A percentile compares a stretch with the other conserved stretches of the same genome.
Evolutionary conservation across 2,329 filamentous ascomycete species (phyloP).

Genomic region (Fusarium sarcochroum): DNA sequence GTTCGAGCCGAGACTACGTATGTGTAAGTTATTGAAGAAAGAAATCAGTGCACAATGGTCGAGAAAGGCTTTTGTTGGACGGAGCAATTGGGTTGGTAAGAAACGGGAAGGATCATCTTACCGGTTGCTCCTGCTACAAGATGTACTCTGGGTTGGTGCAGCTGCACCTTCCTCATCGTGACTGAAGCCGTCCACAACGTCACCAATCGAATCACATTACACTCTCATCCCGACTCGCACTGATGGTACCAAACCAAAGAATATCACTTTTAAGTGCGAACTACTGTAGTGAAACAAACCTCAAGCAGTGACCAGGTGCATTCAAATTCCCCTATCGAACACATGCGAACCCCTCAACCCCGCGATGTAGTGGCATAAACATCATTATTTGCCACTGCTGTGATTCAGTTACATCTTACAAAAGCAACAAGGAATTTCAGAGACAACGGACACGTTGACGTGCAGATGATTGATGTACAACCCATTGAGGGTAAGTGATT

Average conservation of each 20-base stretch:
- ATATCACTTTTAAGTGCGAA: background rate
- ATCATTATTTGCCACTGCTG: constrained; percentile 9
- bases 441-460: background rate
- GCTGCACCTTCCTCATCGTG: constrained; percentile 10
- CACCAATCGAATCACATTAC: constrained; percentile 6
- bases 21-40: background rate
- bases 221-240: constrained; percentile 6
- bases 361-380: constrained; percentile 17
- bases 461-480: constrained; percentile 17
- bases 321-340: constrained; percentile 1
- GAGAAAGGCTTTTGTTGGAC: background rate
- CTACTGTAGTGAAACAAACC: constrained; percentile 26
- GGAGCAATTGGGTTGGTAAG: background rate
- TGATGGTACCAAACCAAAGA: background rate
- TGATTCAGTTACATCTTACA: constrained; percentile 19
- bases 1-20: background rate
- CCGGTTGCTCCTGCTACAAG: constrained; percentile 1
- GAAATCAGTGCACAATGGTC: background rate
- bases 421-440: constrained; percentile 5
- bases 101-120: constrained; percentile 14
- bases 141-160: background rate
- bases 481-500: constrained; percentile 25
- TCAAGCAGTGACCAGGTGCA: constrained; percentile 16
- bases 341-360: constrained; percentile 9
- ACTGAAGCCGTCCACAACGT: background rate